Conservation (phyloP, 2,329 filamentous ascomycete species). For the Pseudogymnoascus sp. region DNA sequence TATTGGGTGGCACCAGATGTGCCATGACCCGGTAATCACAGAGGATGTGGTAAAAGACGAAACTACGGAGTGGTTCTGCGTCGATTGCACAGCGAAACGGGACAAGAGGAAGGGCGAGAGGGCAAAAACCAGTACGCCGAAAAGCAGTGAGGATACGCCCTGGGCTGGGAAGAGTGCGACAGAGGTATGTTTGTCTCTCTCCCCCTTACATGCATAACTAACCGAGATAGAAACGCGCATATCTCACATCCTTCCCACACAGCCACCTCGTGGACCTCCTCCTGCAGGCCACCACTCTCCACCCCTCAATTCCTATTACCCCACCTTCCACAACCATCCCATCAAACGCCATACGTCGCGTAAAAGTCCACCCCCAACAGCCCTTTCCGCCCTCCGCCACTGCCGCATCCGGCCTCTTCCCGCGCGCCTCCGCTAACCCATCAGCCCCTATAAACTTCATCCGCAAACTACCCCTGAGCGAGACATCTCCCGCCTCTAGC, state of each 20-base stretch:
- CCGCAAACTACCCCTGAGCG: conserved; percentile 28
- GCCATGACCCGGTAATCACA: conserved; percentile 68
- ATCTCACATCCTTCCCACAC: conserved; percentile 54
- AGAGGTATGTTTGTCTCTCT: conserved; percentile 29
- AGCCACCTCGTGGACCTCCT: conserved; percentile 57
- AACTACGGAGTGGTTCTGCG: conserved; percentile 65
- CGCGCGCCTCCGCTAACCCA: conserved; percentile 31
- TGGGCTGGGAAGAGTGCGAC: conserved; percentile 27
- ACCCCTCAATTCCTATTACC: conserved; percentile 62
- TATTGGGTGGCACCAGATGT: conserved; percentile 71
- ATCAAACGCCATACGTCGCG: conserved; percentile 17
- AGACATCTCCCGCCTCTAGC: conserved; percentile 1
- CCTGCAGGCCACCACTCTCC: conserved; percentile 49
- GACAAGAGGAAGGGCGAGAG: conserved; percentile 35
- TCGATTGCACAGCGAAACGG: conserved; percentile 46
- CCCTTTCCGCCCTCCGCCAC: conserved; percentile 28
- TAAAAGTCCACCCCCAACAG: conserved; percentile 20
- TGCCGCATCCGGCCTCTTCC: conserved; percentile 27
- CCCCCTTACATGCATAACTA: conserved; percentile 10
- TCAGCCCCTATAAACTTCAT: conserved; percentile 34
- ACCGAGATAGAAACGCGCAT: conserved; percentile 47
- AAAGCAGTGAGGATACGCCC: conserved; percentile 5
- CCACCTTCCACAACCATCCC: conserved; percentile 24
- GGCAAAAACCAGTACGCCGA: conserved; percentile 22
- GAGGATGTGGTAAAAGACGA: conserved; percentile 59